Evolutionary conservation across 805 yeast genomes (phyloP), one percentile per base, ranked within the genome.

Genomic region (Yueomyces sp.): DNA sequence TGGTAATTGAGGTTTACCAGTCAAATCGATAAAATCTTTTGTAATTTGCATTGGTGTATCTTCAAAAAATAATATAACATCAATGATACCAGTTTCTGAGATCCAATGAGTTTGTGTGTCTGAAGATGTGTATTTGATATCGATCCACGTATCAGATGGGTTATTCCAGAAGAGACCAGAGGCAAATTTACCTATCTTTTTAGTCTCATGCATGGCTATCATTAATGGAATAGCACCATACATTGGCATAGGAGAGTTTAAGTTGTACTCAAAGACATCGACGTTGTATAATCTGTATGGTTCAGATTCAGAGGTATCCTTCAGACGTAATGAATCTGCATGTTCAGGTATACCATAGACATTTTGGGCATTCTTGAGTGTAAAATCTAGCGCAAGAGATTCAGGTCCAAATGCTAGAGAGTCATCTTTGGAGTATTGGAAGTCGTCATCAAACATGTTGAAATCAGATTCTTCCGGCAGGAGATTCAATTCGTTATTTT

Each of bases 311-410:
- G 60, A 43, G 0, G 97, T 88, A 50, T 84, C 90, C 44, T 78
- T 77, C 50, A 92, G 66, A 26, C 80, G 69, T 41, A 92, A 63
- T 1, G 81, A 67, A 52, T 85, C 95, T 0, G 97, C 90, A 56
- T 92, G 98, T 61, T 92, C 98, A 0, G 98, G 97, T 39, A 92
- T 82, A n/a, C 99, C 99, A 59, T 76, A 92, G 1, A 85, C 83
- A 53, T 81, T 71, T 4, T 67, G 58, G 51, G 70, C 80, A 1
- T 76, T 79, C 3, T 63, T 56, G 50, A 92, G 79, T 0, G 76
- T 63, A 46, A 86, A 72, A 59, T 92, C 99, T 30, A 84, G 50
- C 0, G 81, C 96, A 28, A 92, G 70, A 0, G 96, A 76, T 60
- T 92, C 97, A 0, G 98, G 97, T 0, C 95, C 95, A 37, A 83